Percentiles rank a stretch among this genome's conserved stretches.
phyloP scores from a whole-genome alignment of 2,329 filamentous ascomycete species.

The Tolypocladium paradoxum region DNA sequence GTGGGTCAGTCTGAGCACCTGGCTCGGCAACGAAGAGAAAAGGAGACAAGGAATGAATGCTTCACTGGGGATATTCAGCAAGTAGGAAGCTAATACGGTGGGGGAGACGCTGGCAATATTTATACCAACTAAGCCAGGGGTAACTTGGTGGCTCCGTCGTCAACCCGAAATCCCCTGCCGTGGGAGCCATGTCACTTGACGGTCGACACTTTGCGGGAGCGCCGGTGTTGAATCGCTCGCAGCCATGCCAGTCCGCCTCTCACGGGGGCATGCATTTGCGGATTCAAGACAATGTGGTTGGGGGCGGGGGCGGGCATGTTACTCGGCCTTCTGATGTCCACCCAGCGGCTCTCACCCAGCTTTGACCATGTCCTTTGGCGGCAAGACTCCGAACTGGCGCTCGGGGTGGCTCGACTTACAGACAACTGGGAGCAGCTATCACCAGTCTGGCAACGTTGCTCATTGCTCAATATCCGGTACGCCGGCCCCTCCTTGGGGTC shows the following conservation, averaged over 20 bases:
- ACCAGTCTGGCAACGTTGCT: slow-evolving; percentile 6
- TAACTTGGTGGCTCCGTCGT: background rate
- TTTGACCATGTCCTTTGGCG: background rate
- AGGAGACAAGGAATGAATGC: background rate
- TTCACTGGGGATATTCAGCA: too few relatives aligned
- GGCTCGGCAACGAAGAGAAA: background rate
- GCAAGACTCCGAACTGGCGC: background rate
- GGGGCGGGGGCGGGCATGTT: slow-evolving; percentile 2
- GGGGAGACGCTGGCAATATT: background rate
- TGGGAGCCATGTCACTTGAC: background rate
- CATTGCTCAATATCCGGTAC: background rate
- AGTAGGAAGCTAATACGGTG: background rate
- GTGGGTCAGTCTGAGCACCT: background rate
- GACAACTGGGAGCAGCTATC: background rate
- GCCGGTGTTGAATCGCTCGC: too few relatives aligned
- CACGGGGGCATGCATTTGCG: background rate
- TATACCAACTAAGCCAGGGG: background rate
- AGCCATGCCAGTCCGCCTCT: background rate
- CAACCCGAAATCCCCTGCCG: background rate
- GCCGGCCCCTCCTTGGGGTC: background rate
- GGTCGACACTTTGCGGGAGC: background rate
- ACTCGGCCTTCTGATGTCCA: background rate
- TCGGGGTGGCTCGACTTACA: too few relatives aligned
- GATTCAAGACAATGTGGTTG: background rate
- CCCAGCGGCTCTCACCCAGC: background rate